Percentiles rank a stretch among this genome's conserved stretches.
phyloP scores from a whole-genome alignment of 371 early-diverging fungal genomes.

The Catenaria anguillulae region DNA sequence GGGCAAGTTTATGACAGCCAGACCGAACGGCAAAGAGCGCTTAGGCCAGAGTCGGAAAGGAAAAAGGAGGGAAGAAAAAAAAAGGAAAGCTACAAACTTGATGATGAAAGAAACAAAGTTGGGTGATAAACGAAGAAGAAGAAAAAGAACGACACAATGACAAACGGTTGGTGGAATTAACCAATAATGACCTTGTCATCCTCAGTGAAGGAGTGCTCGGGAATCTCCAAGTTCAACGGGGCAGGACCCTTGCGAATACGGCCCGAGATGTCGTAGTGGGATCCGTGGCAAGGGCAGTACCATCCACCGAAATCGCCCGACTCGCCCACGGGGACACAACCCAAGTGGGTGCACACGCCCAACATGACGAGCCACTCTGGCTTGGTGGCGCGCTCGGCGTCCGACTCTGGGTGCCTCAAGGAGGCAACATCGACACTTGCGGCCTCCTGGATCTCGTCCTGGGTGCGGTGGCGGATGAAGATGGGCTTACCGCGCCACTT shows the following conservation, averaged over 20 bases:
- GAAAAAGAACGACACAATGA: background rate
- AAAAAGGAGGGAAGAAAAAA: background rate
- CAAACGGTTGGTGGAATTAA: constrained; percentile 25
- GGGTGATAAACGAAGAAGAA: background rate
- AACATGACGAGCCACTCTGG: constrained; percentile 96
- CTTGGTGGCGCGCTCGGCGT: constrained; percentile 75
- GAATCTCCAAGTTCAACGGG: constrained; percentile 93
- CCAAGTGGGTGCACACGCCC: constrained; percentile 96
- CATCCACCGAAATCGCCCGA: constrained; percentile 96
- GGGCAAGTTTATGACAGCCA: too few species aligned
- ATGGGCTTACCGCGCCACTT: constrained; percentile 99
- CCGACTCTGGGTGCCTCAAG: constrained; percentile 82
- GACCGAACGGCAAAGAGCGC: too few species aligned
- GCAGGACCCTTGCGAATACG: constrained; percentile 97
- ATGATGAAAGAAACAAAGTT: too few species aligned
- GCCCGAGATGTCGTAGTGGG: constrained; percentile 87
- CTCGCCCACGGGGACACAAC: constrained; percentile 96
- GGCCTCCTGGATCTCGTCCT: constrained; percentile 88
- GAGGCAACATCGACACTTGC: constrained; percentile 55
- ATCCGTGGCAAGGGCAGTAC: constrained; percentile 99
- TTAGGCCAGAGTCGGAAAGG: too few species aligned
- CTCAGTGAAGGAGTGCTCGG: constrained; percentile 51
- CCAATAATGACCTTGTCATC: constrained; percentile 42
- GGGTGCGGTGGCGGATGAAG: constrained; percentile 91
- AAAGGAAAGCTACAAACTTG: background rate